These are phyloP conservation scores for Candida yuanshanica DNA, from an alignment of 805 yeast species.

Conservation along the genomic window DNA sequence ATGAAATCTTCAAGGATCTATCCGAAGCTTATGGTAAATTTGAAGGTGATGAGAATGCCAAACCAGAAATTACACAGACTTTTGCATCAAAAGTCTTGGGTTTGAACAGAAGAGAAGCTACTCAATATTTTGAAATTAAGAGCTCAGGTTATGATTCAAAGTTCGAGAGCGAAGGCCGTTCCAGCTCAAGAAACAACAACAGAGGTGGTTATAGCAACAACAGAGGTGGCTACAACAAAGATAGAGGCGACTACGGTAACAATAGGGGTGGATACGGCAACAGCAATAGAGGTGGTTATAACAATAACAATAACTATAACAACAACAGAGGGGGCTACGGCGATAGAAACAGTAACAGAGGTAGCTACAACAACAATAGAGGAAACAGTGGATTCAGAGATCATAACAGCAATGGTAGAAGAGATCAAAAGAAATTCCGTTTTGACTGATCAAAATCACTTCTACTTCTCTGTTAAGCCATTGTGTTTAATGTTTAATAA, in stretches of 20 bases:
- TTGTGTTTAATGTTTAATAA: background rate
- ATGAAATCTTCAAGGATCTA: constrained; percentile 28
- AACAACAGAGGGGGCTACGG: constrained; percentile 6
- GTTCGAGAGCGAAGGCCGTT: background rate
- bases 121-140: constrained; percentile 15
- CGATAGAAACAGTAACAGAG: background rate
- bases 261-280: background rate
- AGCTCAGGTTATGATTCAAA: background rate
- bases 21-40: constrained; percentile 25
- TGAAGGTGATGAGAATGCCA: constrained; percentile 11
- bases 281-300: constrained; percentile 1
- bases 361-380: background rate
- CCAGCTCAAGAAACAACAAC: background rate
- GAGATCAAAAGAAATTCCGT: background rate
- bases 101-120: constrained; percentile 17
- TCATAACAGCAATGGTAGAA: background rate
- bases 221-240: constrained; percentile 5
- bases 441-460: background rate
- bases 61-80: constrained; percentile 17
- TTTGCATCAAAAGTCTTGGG: constrained; percentile 20
- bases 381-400: background rate
- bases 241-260: background rate
- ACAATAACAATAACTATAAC: background rate
- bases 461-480: background rate
- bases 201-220: constrained; percentile 2